Base-by-base conservation (phyloP, 164 flowering plant species). In the Vitis riparia region DNA sequence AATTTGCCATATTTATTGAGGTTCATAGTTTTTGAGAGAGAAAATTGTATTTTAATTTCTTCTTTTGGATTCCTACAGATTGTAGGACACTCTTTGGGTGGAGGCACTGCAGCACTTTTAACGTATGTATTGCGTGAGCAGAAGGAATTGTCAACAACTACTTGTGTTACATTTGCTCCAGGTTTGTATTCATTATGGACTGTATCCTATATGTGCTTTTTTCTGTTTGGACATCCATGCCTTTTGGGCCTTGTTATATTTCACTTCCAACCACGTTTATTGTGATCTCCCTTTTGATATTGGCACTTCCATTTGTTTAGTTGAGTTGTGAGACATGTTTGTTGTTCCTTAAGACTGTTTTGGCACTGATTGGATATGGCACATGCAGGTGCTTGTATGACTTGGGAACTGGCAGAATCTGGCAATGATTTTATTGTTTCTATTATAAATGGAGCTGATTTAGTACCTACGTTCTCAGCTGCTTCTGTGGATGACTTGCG, bases 81-180 rank as follows among this genome's bases (percentile, higher is more conserved):
- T 76, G 91, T 95, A 30, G 99, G 98, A 44, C 99, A 95, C 74
- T 95, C 99, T 61, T 82, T 95, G 82, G 99, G 99, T 71, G 99
- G 99, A 71, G 98, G 99, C 29, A 93, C 99, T 66, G 99, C 98
- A 47, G 97, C 99, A 53, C 88, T 95, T 77, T 76, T 95, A 59
- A 90, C 99, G 14, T 95, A 88, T 79, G 82, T 87, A 30, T 68
- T 95, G 78, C 87, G 97, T 62, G 99, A 95, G 83, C 88, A 81
- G 75, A 78, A 88, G 77, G 98, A 89, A 74, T 79, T 93, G 49
- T 87, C 97, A 48, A 82, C 81, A 44, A 70, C 92, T 61, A 89
- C 92, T 8, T 93, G 98, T 81, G 91, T 93, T 65, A 78, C 98
- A 72, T 95, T 95, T 90, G 98, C 99, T 79, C 98, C 98, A 86